These are phyloP conservation scores for Suillus sp. DNA, from an alignment of 768 basidiomycete species.

Conservation along the genomic window DNA sequence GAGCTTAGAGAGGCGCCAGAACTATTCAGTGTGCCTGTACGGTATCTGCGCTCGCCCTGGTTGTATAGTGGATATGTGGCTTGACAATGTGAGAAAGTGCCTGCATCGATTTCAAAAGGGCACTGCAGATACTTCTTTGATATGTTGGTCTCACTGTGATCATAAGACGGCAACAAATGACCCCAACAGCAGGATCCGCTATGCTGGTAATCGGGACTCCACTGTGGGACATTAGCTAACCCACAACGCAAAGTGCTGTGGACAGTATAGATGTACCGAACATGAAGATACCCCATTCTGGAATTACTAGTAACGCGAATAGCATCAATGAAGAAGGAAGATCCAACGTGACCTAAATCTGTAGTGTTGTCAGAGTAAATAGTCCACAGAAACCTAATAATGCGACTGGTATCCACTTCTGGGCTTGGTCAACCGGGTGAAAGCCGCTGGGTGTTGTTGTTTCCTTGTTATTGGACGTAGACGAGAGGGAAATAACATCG, in stretches of 20 bases:
- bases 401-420: not conserved
- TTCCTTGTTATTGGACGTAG: not conserved
- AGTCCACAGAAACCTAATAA: not conserved
- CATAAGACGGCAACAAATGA: not conserved
- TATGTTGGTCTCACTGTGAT: not conserved
- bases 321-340: conserved; percentile 7
- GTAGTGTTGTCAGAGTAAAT: not conserved
- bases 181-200: conserved; percentile 1
- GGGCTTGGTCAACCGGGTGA: not conserved
- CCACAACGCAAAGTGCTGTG: conserved; percentile 5
- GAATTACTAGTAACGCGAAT: conserved; percentile 8
- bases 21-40: conserved; percentile 4
- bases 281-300: conserved; percentile 8
- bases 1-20: conserved; percentile 13
- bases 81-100: not conserved
- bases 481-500: not conserved
- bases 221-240: conserved; percentile 7
- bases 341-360: conserved; percentile 3
- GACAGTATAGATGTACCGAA: conserved; percentile 5
- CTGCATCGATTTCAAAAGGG: not conserved
- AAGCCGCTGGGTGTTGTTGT: not conserved
- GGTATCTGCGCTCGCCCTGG: not conserved
- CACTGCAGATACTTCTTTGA: conserved; percentile 5
- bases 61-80: not conserved
- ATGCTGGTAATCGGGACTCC: conserved; percentile 1